Base-by-base conservation (phyloP, 2,329 filamentous ascomycete genomes). In the Pseudogymnoascus sp. region DNA sequence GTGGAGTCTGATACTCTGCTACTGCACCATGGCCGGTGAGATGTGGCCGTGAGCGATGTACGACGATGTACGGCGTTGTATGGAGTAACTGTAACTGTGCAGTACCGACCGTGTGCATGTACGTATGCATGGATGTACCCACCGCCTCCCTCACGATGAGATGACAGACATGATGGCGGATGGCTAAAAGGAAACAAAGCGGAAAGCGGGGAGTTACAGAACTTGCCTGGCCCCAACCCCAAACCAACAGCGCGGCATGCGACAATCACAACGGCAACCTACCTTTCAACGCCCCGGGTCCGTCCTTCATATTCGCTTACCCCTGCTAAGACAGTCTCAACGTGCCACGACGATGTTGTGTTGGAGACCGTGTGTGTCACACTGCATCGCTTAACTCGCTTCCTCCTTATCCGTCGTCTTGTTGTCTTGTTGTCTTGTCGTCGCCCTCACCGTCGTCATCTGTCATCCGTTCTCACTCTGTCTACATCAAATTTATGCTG, bases 1-100 rank as follows among this genome's bases (percentile, higher is more conserved):
- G 26, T 30, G 26, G 45, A 52, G 26, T 23, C 45, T 52, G 45
- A 52, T 52, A 52, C 45, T 33, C 45, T 52, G 26, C 26, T 52
- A 52, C 45, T 52, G 45, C 45, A 52, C 26, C 45, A 19, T 52
- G 45, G n/a, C 45, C 45, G 45, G 45, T 52, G 45, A 52, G 45
- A 52, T 52, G 23, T 30, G 23, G 5, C 41, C 41, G 9, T 28
- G 26, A 18, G 41, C 41, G 13, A 52, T 15, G 35, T 6, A 37
- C n/a, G 5, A 18, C n/a, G 15, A 38, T 38, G 38, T 23, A 39
- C 37, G 21, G 21, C 12, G 19, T 23, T 41, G 19, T 23, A 28
- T n/a, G 21, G 41, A 48, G 41, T 45, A 28, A 10, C 41, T 30
- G 45, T 33, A 23, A 45, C 39, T 19, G 39, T 41, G 38, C 23